These are phyloP conservation scores for Raddia distichophylla DNA, from an alignment of 176 grass and related monocot genomes.

Conservation along the genomic window DNA sequence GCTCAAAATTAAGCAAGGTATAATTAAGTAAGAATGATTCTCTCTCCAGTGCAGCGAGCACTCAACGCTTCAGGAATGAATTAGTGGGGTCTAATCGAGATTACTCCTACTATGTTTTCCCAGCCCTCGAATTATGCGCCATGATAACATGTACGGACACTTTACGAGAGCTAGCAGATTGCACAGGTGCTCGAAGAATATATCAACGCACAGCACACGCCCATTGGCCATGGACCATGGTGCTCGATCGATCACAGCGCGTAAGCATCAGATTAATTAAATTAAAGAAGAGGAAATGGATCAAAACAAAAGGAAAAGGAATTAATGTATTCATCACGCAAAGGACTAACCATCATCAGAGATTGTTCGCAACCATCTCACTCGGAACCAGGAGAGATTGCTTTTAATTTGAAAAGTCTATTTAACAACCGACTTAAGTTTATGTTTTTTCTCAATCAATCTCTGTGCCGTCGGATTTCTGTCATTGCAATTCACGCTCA, in stretches of 20 bases:
- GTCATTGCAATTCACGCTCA: too few relatives aligned
- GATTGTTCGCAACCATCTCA: too few relatives aligned
- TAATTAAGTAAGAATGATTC: slow-evolving; percentile 47
- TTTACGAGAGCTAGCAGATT: background rate
- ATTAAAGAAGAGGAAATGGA: background rate
- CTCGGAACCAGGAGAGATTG: too few relatives aligned
- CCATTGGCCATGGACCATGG: background rate
- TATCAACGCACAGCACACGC: background rate
- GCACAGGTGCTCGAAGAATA: slow-evolving; percentile 9
- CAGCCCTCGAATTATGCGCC: slow-evolving; percentile 30
- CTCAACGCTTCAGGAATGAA: slow-evolving; percentile 40
- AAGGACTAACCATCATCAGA: background rate
- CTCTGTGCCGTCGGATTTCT: too few relatives aligned
- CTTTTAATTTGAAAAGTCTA: too few relatives aligned
- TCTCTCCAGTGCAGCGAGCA: slow-evolving; percentile 53
- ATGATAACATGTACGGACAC: slow-evolving; percentile 52
- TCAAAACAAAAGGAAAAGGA: background rate
- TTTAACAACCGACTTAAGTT: too few relatives aligned
- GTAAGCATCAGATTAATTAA: background rate
- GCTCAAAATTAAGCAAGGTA: slow-evolving; percentile 24
- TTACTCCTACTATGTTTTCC: slow-evolving; percentile 34
- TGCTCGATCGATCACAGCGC: background rate
- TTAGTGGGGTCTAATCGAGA: slow-evolving; percentile 47
- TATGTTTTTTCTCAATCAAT: too few relatives aligned
- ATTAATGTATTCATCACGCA: background rate